These are phyloP conservation scores for Rosa rugosa DNA, from an alignment of 306 rosid species.

Conservation along the genomic window DNA sequence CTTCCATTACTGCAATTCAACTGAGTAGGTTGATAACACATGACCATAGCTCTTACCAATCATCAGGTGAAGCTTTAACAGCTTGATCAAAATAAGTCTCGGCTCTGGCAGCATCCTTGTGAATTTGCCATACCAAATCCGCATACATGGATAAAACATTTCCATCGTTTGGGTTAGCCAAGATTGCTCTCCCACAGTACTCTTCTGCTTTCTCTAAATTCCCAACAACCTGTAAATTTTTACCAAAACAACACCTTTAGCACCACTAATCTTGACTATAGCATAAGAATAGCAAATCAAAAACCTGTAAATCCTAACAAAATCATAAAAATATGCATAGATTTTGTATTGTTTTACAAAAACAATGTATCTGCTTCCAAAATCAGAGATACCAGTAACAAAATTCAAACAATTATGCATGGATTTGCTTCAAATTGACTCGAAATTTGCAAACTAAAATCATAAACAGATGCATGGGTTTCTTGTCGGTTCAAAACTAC, in stretches of 20 bases:
- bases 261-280: background rate
- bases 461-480: background rate
- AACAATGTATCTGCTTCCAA: background rate
- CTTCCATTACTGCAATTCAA: background rate
- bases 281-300: background rate
- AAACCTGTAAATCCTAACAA: background rate
- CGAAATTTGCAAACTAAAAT: too few relatives aligned
- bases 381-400: background rate
- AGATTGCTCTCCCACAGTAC: constrained; percentile 82
- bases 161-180: constrained; percentile 73
- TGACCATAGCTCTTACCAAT: constrained; percentile 43
- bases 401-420: too few relatives aligned
- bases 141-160: constrained; percentile 65
- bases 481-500: background rate
- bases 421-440: too few relatives aligned
- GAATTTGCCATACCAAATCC: constrained; percentile 70
- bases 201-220: constrained; percentile 76
- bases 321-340: background rate
- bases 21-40: background rate
- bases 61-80: constrained; percentile 69
- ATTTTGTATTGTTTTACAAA: background rate
- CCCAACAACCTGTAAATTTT: constrained; percentile 46
- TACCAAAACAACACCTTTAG: background rate
- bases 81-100: constrained; percentile 70
- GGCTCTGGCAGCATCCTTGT: constrained; percentile 76